These are phyloP conservation scores for Colletotrichum liriopes DNA, from an alignment of 2,329 filamentous ascomycete genomes.

Conservation along the genomic window DNA sequence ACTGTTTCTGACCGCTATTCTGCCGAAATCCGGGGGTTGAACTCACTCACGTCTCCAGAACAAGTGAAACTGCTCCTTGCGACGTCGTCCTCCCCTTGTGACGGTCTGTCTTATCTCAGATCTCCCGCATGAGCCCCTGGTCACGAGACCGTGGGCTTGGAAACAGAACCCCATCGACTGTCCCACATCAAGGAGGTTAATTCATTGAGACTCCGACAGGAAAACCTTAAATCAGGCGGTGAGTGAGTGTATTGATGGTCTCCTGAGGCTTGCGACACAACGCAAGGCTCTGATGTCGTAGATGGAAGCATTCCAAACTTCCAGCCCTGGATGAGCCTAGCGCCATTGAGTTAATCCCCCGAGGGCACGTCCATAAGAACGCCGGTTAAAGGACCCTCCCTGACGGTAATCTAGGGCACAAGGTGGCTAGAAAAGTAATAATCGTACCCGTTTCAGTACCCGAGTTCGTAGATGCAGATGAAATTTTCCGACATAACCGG, in stretches of 20 bases:
- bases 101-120: neutral
- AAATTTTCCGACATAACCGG: neutral
- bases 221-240: slow-evolving; percentile 16
- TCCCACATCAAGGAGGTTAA: neutral
- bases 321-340: slow-evolving; percentile 19
- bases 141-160: slow-evolving; percentile 19
- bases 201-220: neutral
- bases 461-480: neutral
- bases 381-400: neutral
- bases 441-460: neutral
- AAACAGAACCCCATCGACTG: slow-evolving; percentile 8
- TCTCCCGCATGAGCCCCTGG: slow-evolving; percentile 19
- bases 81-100: no score
- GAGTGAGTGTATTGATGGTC: neutral
- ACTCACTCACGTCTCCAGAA: slow-evolving; percentile 3
- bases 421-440: neutral
- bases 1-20: slow-evolving; percentile 21
- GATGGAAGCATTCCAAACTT: slow-evolving; percentile 1
- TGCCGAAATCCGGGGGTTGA: neutral
- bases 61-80: slow-evolving; percentile 1
- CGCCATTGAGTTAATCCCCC: slow-evolving; percentile 39
- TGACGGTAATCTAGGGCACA: neutral
- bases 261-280: neutral
- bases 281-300: neutral
- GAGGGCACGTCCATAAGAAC: slow-evolving; percentile 7